Percentiles rank a stretch among this genome's conserved stretches.
Conservation (phyloP, 2,329 filamentous ascomycete species). For the Penicillium rolfsii region DNA sequence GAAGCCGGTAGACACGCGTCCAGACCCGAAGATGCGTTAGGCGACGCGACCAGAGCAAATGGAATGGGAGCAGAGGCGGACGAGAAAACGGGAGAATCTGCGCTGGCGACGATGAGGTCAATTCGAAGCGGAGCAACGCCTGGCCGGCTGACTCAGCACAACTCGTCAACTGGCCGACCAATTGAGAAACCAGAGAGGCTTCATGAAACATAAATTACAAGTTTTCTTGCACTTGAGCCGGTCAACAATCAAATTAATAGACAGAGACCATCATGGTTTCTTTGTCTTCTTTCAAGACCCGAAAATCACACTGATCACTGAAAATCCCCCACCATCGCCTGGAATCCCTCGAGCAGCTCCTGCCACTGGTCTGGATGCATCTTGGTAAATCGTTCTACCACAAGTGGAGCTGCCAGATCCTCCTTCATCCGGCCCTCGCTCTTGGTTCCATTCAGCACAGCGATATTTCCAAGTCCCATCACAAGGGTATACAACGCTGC, state of each 20-base stretch:
- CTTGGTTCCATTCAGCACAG: constrained; percentile 61
- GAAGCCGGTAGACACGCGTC: background rate
- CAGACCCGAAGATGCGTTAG: constrained; percentile 7
- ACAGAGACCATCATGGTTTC: background rate
- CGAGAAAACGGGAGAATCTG: constrained; percentile 22
- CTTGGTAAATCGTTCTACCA: constrained; percentile 49
- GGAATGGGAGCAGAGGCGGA: constrained; percentile 8
- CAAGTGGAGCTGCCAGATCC: constrained; percentile 53
- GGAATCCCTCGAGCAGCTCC: constrained; percentile 54
- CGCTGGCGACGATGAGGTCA: constrained; percentile 34
- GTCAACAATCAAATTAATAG: background rate
- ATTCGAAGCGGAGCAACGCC: constrained; percentile 25
- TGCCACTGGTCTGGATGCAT: constrained; percentile 56
- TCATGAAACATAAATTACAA: background rate
- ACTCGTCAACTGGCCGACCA: background rate
- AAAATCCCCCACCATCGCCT: constrained; percentile 41
- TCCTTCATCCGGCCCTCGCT: constrained; percentile 55
- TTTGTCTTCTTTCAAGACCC: background rate
- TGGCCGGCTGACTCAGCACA: constrained; percentile 31
- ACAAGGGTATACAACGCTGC: constrained; percentile 62
- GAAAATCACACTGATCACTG: background rate
- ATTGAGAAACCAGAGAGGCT: background rate
- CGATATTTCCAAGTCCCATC: constrained; percentile 54
- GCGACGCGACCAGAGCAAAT: constrained; percentile 14
- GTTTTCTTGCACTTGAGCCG: background rate